These are phyloP conservation scores for Candida namnaoensis DNA, from an alignment of 805 yeast species.

Conservation along the genomic window DNA sequence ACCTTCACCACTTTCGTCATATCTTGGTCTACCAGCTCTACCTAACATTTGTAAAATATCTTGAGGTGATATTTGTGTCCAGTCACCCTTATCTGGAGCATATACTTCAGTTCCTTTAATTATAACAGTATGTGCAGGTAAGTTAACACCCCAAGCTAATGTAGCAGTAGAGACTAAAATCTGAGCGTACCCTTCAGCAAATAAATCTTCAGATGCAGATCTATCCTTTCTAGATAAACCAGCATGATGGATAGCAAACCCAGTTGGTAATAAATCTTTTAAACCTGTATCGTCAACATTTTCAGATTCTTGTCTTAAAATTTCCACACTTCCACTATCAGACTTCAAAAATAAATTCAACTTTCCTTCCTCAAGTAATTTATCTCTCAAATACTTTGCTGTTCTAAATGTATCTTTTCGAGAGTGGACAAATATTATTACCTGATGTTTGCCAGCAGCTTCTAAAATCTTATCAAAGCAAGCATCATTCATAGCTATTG, in stretches of 20 bases:
- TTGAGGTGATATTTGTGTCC: slow-evolving; percentile 92
- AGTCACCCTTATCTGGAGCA: slow-evolving; percentile 80
- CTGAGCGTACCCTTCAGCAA: slow-evolving; percentile 81
- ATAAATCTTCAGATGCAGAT: slow-evolving; percentile 71
- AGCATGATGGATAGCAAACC: slow-evolving; percentile 90
- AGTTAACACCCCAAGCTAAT: slow-evolving; percentile 94
- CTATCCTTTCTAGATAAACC: slow-evolving; percentile 72
- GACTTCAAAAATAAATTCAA: slow-evolving; percentile 33
- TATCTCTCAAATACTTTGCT: slow-evolving; percentile 64
- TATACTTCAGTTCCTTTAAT: slow-evolving; percentile 92
- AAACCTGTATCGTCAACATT: slow-evolving; percentile 43
- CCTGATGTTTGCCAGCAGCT: slow-evolving; percentile 60
- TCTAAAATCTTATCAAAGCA: slow-evolving; percentile 77
- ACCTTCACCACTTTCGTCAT: slow-evolving; percentile 90
- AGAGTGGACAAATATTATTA: slow-evolving; percentile 88
- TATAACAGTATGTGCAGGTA: slow-evolving; percentile 92
- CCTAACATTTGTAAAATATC: slow-evolving; percentile 97
- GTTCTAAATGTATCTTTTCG: slow-evolving; percentile 86
- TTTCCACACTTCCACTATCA: slow-evolving; percentile 45
- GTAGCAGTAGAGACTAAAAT: slow-evolving; percentile 88
- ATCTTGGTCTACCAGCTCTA: slow-evolving; percentile 95
- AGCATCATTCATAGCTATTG: slow-evolving; percentile 82
- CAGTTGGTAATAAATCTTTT: slow-evolving; percentile 52
- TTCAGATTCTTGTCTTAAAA: slow-evolving; percentile 56
- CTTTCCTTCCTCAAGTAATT: slow-evolving; percentile 47